Evolutionary conservation across 257 asterid species (phyloP), one percentile per base, ranked within the genome.

Genomic region (Phtheirospermum japonicum): DNA sequence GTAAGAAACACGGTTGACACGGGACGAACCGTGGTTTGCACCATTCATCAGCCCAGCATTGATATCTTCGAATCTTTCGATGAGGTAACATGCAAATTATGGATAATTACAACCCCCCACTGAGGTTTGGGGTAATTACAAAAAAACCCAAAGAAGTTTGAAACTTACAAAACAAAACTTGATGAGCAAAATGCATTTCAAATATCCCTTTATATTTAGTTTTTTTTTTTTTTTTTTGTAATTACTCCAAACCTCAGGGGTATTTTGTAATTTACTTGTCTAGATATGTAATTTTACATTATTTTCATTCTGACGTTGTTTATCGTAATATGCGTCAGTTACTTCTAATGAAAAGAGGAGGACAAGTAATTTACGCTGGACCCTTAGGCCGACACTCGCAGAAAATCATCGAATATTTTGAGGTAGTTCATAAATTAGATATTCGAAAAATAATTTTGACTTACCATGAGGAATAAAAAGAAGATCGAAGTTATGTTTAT

Each of bases 1-100:
- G 89, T 86, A 69, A 83, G 94, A 72, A 85, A 85, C 72, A 85
- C 90, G 0, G 90, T 85, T 10, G 87, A 85, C 61, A 85, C 92
- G 0, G 89, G 95, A 5, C 76, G 87, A 60, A 86, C 89, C 4
- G 89, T 86, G 14, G 95, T 86, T 3, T 86, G 95, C 73, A 84
- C 95, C 1, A 86, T 86, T 51, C 95, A 86, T 71, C 89, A 86
- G 55, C 89, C 89, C 17, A 82, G 92, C 53, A 86, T 86, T 18
- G 89, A 84, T 61, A 86, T 82, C 32, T 84, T 86, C 51, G 95
- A 86, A 80, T 75, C 89, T 17, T 80, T 86, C n/a, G 95, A 86
- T 32, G 28, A 23, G 28, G 28, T 23, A 45, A 59, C 7, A 34
- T 28, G 57, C 48, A 14, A 28, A 2, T 8, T 33, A 33, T 5